These are phyloP conservation scores for Gelatoporia subvermispora DNA, from an alignment of 768 basidiomycete species.

Conservation along the genomic window DNA sequence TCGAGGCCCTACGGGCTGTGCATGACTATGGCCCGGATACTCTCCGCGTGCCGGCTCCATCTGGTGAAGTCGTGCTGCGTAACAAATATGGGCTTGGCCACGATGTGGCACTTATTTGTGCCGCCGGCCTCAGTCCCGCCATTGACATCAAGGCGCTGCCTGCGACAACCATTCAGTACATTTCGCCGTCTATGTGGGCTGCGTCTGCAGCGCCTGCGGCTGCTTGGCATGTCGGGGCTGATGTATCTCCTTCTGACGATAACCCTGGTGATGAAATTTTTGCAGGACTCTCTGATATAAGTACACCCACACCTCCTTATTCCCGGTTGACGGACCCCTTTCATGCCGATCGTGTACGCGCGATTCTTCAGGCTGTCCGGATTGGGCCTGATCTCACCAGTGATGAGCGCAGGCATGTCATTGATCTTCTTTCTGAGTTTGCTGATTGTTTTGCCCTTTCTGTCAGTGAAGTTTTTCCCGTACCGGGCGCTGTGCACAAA, in stretches of 20 bases:
- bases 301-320: too few species aligned
- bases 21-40: conserved; percentile 4
- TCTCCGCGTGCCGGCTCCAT: neutral
- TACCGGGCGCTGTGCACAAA: conserved; percentile 27
- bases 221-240: too few species aligned
- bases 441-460: conserved; percentile 38
- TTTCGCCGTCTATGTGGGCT: too few species aligned
- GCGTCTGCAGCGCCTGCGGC: too few species aligned
- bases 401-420: conserved; percentile 20
- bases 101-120: neutral
- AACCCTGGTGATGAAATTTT: too few species aligned
- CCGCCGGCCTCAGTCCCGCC: too few species aligned
- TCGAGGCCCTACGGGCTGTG: neutral
- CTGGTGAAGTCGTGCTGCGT: neutral
- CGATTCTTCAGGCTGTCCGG: conserved; percentile 12
- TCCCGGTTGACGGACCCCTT: conserved; percentile 17
- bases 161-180: too few species aligned
- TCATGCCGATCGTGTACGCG: conserved; percentile 13
- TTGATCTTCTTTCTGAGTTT: conserved; percentile 21
- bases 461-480: conserved; percentile 31
- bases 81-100: neutral
- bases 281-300: too few species aligned
- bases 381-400: conserved; percentile 28
- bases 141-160: too few species aligned
- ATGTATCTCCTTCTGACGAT: too few species aligned